Conservation (phyloP, 495 filamentous ascomycete genomes). For the Penicillium bovifimosum region DNA sequence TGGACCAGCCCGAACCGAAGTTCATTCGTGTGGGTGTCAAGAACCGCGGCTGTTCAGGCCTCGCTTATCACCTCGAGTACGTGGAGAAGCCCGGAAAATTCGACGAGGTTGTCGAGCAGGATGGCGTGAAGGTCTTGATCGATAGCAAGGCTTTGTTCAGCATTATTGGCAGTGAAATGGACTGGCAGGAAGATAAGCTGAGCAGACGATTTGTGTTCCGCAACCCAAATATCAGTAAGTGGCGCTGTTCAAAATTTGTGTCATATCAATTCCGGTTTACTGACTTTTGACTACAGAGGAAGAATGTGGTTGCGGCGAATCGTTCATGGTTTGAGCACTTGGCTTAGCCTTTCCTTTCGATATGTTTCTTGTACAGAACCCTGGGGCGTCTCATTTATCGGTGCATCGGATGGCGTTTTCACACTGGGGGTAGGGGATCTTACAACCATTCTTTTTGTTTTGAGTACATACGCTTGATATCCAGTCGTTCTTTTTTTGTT, state of each 20-base stretch:
- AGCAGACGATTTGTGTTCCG: slow-evolving; percentile 85
- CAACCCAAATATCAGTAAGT: slow-evolving; percentile 98
- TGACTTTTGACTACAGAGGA: slow-evolving; percentile 63
- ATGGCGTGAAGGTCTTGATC: slow-evolving; percentile 91
- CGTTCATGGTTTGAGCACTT: slow-evolving; percentile 80
- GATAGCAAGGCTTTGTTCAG: slow-evolving; percentile 96
- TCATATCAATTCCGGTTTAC: slow-evolving; percentile 8
- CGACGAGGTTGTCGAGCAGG: slow-evolving; percentile 91
- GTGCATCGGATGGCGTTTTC: slow-evolving; percentile 45
- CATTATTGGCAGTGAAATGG: slow-evolving; percentile 98
- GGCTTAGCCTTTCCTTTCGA: slow-evolving; percentile 44
- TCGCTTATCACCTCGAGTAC: slow-evolving; percentile 94
- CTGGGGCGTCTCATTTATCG: slow-evolving; percentile 21
- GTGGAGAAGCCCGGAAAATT: slow-evolving; percentile 83
- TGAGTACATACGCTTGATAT: slow-evolving; percentile 34
- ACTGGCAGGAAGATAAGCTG: slow-evolving; percentile 95
- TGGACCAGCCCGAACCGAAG: slow-evolving; percentile 80
- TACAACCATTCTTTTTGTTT: slow-evolving; percentile 16
- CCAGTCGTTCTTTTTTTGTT: no score
- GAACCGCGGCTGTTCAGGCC: slow-evolving; percentile 90
- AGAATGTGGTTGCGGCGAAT: slow-evolving; percentile 94
- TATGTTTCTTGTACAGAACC: slow-evolving; percentile 13
- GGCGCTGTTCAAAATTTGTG: not conserved
- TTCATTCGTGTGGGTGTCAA: slow-evolving; percentile 90
- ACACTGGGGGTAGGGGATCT: slow-evolving; percentile 12